These are phyloP conservation scores for Aphanomyces astaci DNA, from an alignment of 352 stramenopile species.

Conservation along the genomic window DNA sequence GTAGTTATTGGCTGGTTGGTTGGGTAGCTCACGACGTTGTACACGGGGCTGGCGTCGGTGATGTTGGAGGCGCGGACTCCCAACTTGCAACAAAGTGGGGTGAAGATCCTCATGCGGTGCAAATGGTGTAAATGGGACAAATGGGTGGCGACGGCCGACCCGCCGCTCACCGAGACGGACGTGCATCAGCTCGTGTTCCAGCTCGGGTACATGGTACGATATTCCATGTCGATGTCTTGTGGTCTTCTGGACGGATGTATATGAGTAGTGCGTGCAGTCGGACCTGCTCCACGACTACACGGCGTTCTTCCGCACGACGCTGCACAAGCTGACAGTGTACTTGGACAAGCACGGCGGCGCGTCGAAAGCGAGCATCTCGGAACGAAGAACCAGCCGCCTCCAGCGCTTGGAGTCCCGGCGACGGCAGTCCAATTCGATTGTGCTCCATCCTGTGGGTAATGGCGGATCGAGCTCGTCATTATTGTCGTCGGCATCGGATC, in stretches of 20 bases:
- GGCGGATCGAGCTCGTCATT: too few species aligned
- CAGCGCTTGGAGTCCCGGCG: neutral
- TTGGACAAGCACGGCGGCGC: neutral
- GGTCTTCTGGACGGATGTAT: neutral
- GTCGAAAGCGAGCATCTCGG: neutral
- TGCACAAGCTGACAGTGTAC: constrained; percentile 32
- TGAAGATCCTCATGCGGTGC: constrained; percentile 62
- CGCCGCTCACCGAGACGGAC: constrained; percentile 43
- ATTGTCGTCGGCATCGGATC: too few species aligned
- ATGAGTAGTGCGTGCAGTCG: constrained; percentile 54
- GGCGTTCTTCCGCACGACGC: constrained; percentile 62
- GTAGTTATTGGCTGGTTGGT: neutral
- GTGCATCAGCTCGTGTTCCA: constrained; percentile 64
- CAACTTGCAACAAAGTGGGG: constrained; percentile 67
- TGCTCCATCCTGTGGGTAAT: neutral
- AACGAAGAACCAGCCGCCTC: neutral
- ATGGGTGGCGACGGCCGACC: constrained; percentile 45
- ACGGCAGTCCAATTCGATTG: neutral
- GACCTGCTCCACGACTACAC: constrained; percentile 65
- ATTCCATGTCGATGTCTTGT: neutral
- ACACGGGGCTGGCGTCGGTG: constrained; percentile 63
- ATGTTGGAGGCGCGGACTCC: constrained; percentile 69
- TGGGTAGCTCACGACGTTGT: constrained; percentile 47
- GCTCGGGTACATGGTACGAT: constrained; percentile 56
- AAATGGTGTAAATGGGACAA: constrained; percentile 72